phyloP scores from a whole-genome alignment of 345 rosid genomes.

The Syzygium oleosum region DNA sequence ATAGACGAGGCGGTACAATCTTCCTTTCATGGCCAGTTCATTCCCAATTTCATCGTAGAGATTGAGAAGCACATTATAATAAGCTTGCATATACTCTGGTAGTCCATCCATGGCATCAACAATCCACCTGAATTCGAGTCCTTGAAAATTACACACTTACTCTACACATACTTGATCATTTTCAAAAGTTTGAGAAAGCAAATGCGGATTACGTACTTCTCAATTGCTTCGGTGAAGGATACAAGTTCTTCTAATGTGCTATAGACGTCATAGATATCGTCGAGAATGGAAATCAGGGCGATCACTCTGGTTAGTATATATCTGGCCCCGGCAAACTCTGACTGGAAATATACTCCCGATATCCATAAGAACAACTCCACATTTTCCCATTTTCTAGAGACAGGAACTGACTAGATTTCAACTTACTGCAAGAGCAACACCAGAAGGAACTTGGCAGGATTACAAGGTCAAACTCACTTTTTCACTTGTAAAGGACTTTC shows the following conservation, averaged over 20 bases:
- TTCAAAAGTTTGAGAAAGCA: background rate
- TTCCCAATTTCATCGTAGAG: background rate
- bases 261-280: background rate
- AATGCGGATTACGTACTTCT: background rate
- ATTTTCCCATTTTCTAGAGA: no score
- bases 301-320: background rate
- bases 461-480: background rate
- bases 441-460: no score
- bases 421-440: no score
- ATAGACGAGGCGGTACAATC: background rate
- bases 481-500: background rate
- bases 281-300: background rate
- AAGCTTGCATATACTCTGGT: background rate
- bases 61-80: background rate
- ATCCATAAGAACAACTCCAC: conserved; percentile 9
- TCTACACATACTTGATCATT: no score
- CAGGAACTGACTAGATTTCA: no score
- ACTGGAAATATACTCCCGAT: conserved; percentile 6
- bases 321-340: conserved; percentile 1
- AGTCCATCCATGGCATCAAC: background rate
- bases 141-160: background rate
- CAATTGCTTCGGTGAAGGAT: background rate
- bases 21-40: background rate
- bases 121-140: background rate
- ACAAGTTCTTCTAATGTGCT: background rate